These are phyloP conservation scores for Phaeoacremonium minimum DNA, from an alignment of 2,329 filamentous ascomycete genomes.

Conservation along the genomic window DNA sequence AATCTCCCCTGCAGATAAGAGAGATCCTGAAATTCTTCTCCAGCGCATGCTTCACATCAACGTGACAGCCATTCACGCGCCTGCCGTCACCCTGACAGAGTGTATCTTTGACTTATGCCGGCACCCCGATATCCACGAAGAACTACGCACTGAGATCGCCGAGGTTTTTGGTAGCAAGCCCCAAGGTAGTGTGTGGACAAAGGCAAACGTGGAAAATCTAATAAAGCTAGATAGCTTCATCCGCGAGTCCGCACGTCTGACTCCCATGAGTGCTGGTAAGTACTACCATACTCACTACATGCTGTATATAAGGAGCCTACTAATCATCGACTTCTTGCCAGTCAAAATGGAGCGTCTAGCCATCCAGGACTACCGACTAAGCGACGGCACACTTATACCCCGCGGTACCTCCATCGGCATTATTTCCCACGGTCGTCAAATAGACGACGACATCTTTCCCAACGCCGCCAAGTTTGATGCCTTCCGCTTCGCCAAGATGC, in stretches of 20 bases:
- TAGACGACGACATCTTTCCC: conserved; percentile 29
- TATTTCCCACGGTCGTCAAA: neutral
- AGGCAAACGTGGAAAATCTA: neutral
- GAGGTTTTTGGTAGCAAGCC: neutral
- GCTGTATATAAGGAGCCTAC: neutral
- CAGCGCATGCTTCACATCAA: neutral
- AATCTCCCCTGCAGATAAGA: neutral
- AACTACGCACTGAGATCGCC: neutral
- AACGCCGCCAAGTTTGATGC: conserved; percentile 31
- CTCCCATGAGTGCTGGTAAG: conserved; percentile 7
- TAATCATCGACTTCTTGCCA: neutral
- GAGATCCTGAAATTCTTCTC: neutral
- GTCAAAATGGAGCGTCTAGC: conserved; percentile 4
- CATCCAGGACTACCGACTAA: neutral
- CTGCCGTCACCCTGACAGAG: neutral
- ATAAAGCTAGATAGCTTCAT: conserved; percentile 17
- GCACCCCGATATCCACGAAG: neutral
- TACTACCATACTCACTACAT: neutral
- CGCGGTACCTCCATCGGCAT: conserved; percentile 1
- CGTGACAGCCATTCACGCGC: neutral
- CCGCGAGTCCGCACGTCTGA: conserved; percentile 17
- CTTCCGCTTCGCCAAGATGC: conserved; percentile 30
- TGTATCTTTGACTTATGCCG: neutral
- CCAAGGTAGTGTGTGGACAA: neutral
- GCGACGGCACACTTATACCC: conserved; percentile 1